Percentiles rank a stretch among this genome's conserved stretches.
These are phyloP conservation scores for Emergomyces orientalis DNA, from an alignment of 2,329 filamentous ascomycete species.

Conservation along the genomic window DNA sequence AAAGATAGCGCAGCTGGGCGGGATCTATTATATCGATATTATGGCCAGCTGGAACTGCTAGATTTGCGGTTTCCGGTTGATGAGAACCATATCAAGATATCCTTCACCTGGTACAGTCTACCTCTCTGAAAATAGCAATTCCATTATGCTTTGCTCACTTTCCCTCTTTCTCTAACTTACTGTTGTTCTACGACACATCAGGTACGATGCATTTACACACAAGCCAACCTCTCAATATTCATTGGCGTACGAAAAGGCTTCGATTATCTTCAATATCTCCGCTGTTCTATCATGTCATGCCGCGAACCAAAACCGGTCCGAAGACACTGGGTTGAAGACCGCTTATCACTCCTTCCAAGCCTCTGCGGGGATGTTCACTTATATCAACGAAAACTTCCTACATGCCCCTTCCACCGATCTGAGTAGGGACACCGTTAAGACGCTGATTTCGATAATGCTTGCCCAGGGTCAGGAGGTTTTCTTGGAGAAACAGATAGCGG, in stretches of 20 bases:
- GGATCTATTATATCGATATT: slow-evolving; percentile 93
- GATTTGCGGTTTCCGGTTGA: slow-evolving; percentile 94
- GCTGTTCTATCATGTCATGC: slow-evolving; percentile 94
- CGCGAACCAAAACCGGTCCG: slow-evolving; percentile 79
- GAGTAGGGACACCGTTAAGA: slow-evolving; percentile 91
- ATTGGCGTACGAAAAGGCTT: slow-evolving; percentile 94
- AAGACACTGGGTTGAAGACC: slow-evolving; percentile 88
- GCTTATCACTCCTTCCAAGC: slow-evolving; percentile 98
- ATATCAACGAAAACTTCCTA: slow-evolving; percentile 99
- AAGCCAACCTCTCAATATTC: slow-evolving; percentile 97
- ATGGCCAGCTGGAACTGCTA: slow-evolving; percentile 89
- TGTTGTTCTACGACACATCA: slow-evolving; percentile 31
- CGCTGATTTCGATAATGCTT: slow-evolving; percentile 82
- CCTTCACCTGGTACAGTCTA: slow-evolving; percentile 75
- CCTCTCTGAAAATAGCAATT: neutral
- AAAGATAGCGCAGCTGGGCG: slow-evolving; percentile 91
- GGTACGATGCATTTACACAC: slow-evolving; percentile 99
- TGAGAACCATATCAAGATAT: slow-evolving; percentile 98
- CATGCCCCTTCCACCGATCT: slow-evolving; percentile 95
- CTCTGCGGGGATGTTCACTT: slow-evolving; percentile 98
- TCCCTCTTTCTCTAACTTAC: neutral
- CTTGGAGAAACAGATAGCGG: slow-evolving; percentile 86
- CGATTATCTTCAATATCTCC: slow-evolving; percentile 98
- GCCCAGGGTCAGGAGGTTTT: slow-evolving; percentile 97
- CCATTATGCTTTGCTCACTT: neutral